A percentile compares a stretch with the other conserved stretches of the same genome.
phyloP scores from a whole-genome alignment of 148 eudicot species.

The Pouteria glomerata region DNA sequence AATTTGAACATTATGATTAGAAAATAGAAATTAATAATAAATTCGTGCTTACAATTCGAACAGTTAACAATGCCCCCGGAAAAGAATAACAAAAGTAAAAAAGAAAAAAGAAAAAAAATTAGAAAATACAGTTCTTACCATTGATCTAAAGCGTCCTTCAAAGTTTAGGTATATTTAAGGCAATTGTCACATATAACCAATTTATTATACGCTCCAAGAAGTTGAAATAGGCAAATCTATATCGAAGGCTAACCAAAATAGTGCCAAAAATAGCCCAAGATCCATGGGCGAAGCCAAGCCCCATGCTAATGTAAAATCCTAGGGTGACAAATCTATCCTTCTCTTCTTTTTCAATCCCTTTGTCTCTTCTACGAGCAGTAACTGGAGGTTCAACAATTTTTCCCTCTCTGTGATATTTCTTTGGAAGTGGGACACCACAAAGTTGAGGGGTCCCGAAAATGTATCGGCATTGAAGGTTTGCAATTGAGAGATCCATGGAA shows the following conservation, averaged over 20 bases:
- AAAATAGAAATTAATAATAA: no score
- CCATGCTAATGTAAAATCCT: no score
- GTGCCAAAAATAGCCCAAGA: conserved; percentile 8
- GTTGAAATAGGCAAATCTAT: neutral
- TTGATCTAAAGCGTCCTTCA: neutral
- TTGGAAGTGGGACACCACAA: conserved; percentile 21
- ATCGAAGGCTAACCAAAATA: neutral
- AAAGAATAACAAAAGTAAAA: no score
- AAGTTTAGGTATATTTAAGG: neutral
- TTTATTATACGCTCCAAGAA: neutral
- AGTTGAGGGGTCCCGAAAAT: conserved; percentile 17
- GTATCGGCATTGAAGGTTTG: conserved; percentile 18
- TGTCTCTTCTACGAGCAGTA: neutral
- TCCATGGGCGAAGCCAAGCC: conserved; percentile 7
- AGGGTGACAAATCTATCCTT: neutral
- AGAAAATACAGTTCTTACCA: no score
- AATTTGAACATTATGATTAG: no score
- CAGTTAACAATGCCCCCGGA: no score
- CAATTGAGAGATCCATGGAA: conserved; percentile 23
- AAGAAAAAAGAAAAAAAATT: no score
- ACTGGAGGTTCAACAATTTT: neutral
- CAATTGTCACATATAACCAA: neutral
- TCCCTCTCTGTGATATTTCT: conserved; percentile 9
- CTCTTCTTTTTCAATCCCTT: neutral
- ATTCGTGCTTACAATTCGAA: no score